Percentiles rank a stretch among this genome's conserved stretches.
Conservation (phyloP, 2,329 filamentous ascomycete species). For the Nemania sp. region DNA sequence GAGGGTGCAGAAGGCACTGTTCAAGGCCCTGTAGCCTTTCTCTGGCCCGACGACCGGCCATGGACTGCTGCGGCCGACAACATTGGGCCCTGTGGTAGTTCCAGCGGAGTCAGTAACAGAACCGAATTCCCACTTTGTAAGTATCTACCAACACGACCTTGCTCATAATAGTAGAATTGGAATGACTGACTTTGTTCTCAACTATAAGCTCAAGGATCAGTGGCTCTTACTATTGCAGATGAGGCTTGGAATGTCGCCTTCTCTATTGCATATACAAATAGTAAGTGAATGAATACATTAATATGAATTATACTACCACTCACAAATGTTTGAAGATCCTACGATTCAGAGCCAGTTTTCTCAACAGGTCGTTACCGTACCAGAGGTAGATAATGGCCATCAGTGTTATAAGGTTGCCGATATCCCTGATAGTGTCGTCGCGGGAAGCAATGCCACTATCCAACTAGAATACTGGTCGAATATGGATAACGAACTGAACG, state of each 20-base stretch:
- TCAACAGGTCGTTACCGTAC: slow-evolving; percentile 49
- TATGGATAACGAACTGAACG: slow-evolving; percentile 48
- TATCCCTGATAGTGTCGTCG: slow-evolving; percentile 44
- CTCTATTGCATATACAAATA: slow-evolving; percentile 60
- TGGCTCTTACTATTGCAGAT: slow-evolving; percentile 64
- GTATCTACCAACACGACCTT: slow-evolving; percentile 29
- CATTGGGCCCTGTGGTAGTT: slow-evolving; percentile 63
- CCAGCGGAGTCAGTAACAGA: slow-evolving; percentile 57
- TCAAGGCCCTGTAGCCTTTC: slow-evolving; percentile 67
- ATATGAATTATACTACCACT: background rate
- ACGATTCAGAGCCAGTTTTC: slow-evolving; percentile 51
- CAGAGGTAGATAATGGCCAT: slow-evolving; percentile 52
- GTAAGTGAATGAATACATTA: slow-evolving; percentile 49
- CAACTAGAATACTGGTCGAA: slow-evolving; percentile 54
- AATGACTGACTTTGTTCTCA: background rate
- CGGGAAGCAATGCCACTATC: slow-evolving; percentile 54
- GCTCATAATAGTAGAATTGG: background rate
- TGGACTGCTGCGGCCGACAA: slow-evolving; percentile 65
- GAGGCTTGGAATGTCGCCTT: slow-evolving; percentile 64
- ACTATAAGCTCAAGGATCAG: slow-evolving; percentile 59
- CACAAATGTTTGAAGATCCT: slow-evolving; percentile 42
- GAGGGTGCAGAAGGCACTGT: slow-evolving; percentile 48
- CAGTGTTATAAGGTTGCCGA: slow-evolving; percentile 53
- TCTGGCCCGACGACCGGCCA: slow-evolving; percentile 65
- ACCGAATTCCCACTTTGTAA: slow-evolving; percentile 64